phyloP scores from a whole-genome alignment of 2,329 filamentous ascomycete species.

The Venturia aucupariae region DNA sequence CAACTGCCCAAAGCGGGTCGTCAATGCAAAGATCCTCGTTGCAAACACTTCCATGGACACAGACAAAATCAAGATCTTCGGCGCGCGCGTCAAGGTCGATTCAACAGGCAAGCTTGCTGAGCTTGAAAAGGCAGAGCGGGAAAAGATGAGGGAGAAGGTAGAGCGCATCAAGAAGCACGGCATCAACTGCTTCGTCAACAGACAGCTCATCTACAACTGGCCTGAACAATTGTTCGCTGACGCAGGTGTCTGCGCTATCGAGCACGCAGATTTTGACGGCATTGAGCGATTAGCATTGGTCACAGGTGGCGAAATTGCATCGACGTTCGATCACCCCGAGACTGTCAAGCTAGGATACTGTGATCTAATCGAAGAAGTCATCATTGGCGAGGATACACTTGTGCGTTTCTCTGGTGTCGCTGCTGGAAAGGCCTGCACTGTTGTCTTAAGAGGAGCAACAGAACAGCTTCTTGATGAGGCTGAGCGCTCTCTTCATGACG shows the following conservation, averaged over 20 bases:
- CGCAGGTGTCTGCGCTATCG: slow-evolving; percentile 94
- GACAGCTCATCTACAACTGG: slow-evolving; percentile 99
- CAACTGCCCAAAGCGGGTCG: slow-evolving; percentile 93
- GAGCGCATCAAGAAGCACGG: slow-evolving; percentile 98
- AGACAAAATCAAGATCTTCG: slow-evolving; percentile 99
- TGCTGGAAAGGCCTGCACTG: slow-evolving; percentile 88
- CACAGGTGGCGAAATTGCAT: slow-evolving; percentile 93
- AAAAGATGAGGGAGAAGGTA: slow-evolving; percentile 99
- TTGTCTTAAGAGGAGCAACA: slow-evolving; percentile 90
- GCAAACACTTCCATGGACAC: slow-evolving; percentile 99
- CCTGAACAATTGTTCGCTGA: slow-evolving; percentile 97
- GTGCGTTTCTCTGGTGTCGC: slow-evolving; percentile 97
- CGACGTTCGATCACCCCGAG: slow-evolving; percentile 95
- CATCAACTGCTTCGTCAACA: slow-evolving; percentile 99
- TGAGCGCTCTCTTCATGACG: slow-evolving; percentile 91
- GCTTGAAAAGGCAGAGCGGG: slow-evolving; percentile 92
- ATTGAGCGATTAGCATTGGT: slow-evolving; percentile 92
- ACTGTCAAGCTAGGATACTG: slow-evolving; percentile 94
- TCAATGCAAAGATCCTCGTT: slow-evolving; percentile 96
- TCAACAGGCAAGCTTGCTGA: slow-evolving; percentile 97
- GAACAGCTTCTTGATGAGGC: slow-evolving; percentile 96
- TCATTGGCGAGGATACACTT: slow-evolving; percentile 94
- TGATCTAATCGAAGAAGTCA: slow-evolving; percentile 93
- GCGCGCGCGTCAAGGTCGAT: slow-evolving; percentile 90
- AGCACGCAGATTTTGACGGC: slow-evolving; percentile 97